These are phyloP conservation scores for Fabrea salina DNA, from an alignment of 169 alveolate genomes.

Conservation along the genomic window DNA sequence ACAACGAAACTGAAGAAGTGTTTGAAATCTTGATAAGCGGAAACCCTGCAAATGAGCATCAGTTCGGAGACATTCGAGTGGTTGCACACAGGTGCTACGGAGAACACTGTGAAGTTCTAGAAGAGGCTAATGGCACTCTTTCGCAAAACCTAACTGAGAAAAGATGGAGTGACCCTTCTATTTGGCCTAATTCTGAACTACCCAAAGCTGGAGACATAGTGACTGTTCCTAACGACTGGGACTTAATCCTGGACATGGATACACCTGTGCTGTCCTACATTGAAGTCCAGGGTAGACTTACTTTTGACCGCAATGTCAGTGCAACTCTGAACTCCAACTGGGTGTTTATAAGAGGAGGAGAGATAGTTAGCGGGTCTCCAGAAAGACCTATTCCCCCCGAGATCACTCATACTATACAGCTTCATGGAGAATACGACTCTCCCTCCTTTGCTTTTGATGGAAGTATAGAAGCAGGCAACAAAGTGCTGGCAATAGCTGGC, in stretches of 20 bases:
- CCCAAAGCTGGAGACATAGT: conserved; percentile 39
- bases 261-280: conserved; percentile 35
- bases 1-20: neutral
- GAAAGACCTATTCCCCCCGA: conserved; percentile 2
- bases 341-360: conserved; percentile 36
- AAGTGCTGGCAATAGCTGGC: conserved; percentile 14
- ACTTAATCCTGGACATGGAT: conserved; percentile 37
- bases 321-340: conserved; percentile 23
- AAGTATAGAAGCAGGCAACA: conserved; percentile 13
- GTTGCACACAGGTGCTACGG: conserved; percentile 16
- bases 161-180: conserved; percentile 50
- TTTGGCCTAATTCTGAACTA: conserved; percentile 41
- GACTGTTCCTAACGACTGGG: neutral
- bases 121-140: neutral
- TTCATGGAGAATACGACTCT: neutral
- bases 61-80: neutral
- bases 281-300: conserved; percentile 31
- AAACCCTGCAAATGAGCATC: neutral
- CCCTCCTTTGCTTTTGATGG: neutral
- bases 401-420: neutral
- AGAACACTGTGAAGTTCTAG: neutral
- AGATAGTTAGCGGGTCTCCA: conserved; percentile 24
- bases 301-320: conserved; percentile 23
- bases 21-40: conserved; percentile 1
- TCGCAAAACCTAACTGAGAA: conserved; percentile 20